A percentile compares a stretch with the other conserved stretches of the same genome.
These are phyloP conservation scores for Phytophthora uliginosa DNA, from an alignment of 352 stramenopile species.

Conservation along the genomic window DNA sequence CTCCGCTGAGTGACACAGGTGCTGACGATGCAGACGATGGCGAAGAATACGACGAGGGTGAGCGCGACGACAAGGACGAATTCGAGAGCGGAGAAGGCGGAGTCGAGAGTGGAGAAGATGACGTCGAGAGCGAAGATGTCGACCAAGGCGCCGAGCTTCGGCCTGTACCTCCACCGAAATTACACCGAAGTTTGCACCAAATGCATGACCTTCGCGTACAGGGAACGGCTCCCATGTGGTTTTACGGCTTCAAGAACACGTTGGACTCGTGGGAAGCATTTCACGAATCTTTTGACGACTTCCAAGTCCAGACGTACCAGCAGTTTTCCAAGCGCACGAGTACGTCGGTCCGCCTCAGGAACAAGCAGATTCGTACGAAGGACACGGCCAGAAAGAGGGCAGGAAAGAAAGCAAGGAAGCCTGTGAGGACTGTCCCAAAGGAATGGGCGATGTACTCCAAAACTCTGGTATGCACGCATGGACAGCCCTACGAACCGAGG, in stretches of 20 bases:
- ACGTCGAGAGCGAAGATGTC: not conserved
- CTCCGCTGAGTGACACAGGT: not conserved
- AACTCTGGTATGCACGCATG: constrained; percentile 9
- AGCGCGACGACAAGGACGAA: not conserved
- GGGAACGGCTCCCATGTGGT: too few relatives aligned
- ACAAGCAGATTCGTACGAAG: not conserved
- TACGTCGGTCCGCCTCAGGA: not conserved
- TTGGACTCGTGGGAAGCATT: not conserved
- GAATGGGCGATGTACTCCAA: not conserved
- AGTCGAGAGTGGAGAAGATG: not conserved
- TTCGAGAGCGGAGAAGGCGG: not conserved
- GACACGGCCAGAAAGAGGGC: not conserved
- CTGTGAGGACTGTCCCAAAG: not conserved
- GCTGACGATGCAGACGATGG: not conserved
- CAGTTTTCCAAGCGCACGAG: not conserved
- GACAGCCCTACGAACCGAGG: not conserved
- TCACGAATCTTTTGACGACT: not conserved
- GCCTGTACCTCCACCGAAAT: not conserved
- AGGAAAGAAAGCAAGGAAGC: not conserved
- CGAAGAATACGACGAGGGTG: too few relatives aligned
- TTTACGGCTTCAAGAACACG: not conserved
- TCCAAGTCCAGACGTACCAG: not conserved
- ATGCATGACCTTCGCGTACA: too few relatives aligned
- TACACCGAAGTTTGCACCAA: not conserved
- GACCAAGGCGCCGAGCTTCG: not conserved